Evolutionary conservation across 371 early-diverging fungal species (phyloP), one percentile per base, ranked within the genome.

Genomic region (Rhizomucor miehei): DNA sequence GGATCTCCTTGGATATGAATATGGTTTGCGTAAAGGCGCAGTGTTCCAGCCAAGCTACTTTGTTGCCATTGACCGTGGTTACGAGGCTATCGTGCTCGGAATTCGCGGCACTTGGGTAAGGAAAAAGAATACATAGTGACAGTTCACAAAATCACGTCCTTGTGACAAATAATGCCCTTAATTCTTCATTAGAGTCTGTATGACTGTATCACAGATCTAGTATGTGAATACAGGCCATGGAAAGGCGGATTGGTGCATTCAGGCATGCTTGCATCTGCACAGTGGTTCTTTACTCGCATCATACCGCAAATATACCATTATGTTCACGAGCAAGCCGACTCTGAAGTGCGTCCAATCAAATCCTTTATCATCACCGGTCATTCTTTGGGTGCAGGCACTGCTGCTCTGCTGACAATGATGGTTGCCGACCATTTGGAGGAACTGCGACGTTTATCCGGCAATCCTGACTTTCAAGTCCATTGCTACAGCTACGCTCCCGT

Each of bases 141-240:
- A 24, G 9, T 12, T 20, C 41, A 17, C 12, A 21, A n/a, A 24
- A 12, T n/a, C 16, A 51, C 17, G 9, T 38, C 11, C 16, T 39
- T 14, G 14, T 40, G n/a, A n/a, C n/a, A n/a, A n/a, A n/a, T n/a
- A n/a, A n/a, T n/a, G n/a, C n/a, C n/a, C n/a, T n/a, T n/a, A n/a
- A n/a, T n/a, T n/a, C n/a, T n/a, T n/a, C n/a, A n/a, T n/a, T 63
- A 83, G 85, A 92, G 88, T 40, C 62, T 86, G 1, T 81, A 84
- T 50, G 93, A 93, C 58, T 80, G 88, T 2, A 67, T 93, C 29
- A 92, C 94, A 0, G 94, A 93, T 65, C 63, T 93, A 14, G 84
- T 88, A 1, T 92, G 92, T 57, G 90, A 92, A 54, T 93, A 92
- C 56, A 75, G 75, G 46, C 87, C 82, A 29, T 92, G 93, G 91